Evolutionary conservation across 2,329 filamentous ascomycete genomes (phyloP).

Genomic region (Beauveria asiatica): DNA sequence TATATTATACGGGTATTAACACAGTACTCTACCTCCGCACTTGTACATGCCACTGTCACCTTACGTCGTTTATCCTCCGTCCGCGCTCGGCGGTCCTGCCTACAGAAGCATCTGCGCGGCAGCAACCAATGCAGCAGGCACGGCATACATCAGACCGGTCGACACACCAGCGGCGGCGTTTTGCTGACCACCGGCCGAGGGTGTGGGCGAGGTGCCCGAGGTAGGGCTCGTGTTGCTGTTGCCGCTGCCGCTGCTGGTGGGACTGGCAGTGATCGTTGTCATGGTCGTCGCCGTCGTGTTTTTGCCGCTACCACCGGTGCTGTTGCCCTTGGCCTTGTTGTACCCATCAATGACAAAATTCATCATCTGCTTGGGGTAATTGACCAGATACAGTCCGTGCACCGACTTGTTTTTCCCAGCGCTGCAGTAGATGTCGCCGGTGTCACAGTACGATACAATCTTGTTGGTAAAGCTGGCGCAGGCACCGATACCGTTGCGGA

Average conservation of each 20-base stretch:
- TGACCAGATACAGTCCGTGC: conserved; percentile 28
- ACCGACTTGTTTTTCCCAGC: conserved; percentile 20
- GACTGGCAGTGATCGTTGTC: not conserved
- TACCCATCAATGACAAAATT: conserved; percentile 29
- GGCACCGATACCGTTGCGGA: conserved; percentile 24
- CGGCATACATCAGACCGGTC: not conserved
- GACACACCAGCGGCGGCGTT: conserved; percentile 5
- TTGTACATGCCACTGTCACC: not conserved
- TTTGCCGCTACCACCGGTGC: conserved; percentile 2
- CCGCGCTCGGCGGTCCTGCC: not conserved
- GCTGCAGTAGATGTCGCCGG: conserved; percentile 33
- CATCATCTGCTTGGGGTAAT: conserved; percentile 26
- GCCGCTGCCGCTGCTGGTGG: conserved; percentile 8
- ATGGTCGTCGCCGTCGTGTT: conserved; percentile 8
- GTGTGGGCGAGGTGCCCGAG: not conserved
- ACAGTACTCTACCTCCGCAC: too few relatives aligned
- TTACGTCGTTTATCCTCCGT: not conserved
- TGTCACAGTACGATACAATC: conserved; percentile 33
- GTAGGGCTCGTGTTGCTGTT: not conserved
- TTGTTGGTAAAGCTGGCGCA: conserved; percentile 29
- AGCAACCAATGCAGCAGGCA: conserved; percentile 1
- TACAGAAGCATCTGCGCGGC: conserved; percentile 9
- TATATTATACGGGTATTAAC: too few relatives aligned
- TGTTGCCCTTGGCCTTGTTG: conserved; percentile 10
- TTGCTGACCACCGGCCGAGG: not conserved